These are phyloP conservation scores for Bruguiera parviflora DNA, from an alignment of 345 rosid species.

Conservation along the genomic window DNA sequence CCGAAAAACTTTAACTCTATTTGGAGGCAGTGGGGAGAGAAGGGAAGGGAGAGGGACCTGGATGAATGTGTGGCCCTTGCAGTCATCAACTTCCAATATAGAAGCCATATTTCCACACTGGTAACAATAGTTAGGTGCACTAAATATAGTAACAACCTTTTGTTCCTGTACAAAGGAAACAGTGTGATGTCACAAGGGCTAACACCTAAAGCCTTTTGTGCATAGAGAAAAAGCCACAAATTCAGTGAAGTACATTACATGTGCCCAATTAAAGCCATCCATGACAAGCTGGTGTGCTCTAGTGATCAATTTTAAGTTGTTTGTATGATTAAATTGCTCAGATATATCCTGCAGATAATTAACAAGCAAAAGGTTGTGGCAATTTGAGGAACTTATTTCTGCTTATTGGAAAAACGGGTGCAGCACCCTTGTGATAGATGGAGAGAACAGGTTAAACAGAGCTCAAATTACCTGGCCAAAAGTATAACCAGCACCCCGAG, in stretches of 20 bases:
- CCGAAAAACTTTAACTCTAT: background rate
- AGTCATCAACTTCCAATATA: conserved; percentile 89
- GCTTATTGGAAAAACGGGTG: no score
- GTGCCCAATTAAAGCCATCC: conserved; percentile 98
- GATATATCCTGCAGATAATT: conserved; percentile 66
- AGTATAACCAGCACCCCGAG: conserved; percentile 94
- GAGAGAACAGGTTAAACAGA: background rate
- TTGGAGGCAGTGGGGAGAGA: no score
- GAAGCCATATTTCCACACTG: conserved; percentile 99
- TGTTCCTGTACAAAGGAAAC: conserved; percentile 56
- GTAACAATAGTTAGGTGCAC: conserved; percentile 94
- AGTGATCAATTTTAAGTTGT: conserved; percentile 82
- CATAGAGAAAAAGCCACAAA: conserved; percentile 3
- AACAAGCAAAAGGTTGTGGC: background rate
- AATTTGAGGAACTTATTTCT: no score
- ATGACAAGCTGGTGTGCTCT: conserved; percentile 95
- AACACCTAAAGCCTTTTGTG: background rate
- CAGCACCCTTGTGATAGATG: no score
- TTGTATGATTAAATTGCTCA: conserved; percentile 88
- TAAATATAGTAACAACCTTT: conserved; percentile 93
- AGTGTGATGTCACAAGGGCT: background rate
- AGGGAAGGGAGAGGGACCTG: conserved; percentile 44
- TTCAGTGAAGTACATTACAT: background rate
- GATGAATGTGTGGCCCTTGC: conserved; percentile 89
- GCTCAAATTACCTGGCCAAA: conserved; percentile 74